Conservation (phyloP, 306 rosid species). For the Castanospermum australe region DNA sequence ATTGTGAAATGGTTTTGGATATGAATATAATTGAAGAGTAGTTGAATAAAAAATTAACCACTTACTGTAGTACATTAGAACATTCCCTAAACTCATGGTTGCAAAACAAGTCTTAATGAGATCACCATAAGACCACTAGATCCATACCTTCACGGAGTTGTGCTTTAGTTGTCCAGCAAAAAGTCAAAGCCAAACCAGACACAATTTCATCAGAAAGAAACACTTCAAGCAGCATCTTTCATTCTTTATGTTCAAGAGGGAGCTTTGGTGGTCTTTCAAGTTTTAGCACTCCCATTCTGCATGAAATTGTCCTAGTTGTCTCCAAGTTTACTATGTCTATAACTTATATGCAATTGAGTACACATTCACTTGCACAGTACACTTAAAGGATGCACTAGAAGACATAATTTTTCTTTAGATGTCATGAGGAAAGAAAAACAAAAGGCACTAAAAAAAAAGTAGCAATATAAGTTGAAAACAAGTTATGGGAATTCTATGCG, state of each 20-base stretch:
- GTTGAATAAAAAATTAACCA: not conserved
- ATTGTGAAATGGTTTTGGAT: not conserved
- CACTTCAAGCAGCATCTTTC: not conserved
- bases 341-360: not conserved
- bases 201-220: slow-evolving; percentile 5
- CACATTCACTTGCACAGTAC: not conserved
- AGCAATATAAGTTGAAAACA: not conserved
- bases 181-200: not conserved
- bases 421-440: too few species aligned
- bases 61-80: not conserved
- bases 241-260: not conserved
- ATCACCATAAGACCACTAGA: not conserved
- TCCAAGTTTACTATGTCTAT: not conserved
- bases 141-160: not conserved
- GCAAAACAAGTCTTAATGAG: not conserved
- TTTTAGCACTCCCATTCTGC: not conserved
- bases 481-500: not conserved
- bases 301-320: not conserved
- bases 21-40: slow-evolving; percentile 9
- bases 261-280: not conserved
- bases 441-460: not conserved
- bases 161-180: slow-evolving; percentile 1
- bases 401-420: not conserved
- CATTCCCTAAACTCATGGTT: not conserved
- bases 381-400: slow-evolving; percentile 1